Conservation (phyloP, 257 asterid genomes). For the Misopates orontium region DNA sequence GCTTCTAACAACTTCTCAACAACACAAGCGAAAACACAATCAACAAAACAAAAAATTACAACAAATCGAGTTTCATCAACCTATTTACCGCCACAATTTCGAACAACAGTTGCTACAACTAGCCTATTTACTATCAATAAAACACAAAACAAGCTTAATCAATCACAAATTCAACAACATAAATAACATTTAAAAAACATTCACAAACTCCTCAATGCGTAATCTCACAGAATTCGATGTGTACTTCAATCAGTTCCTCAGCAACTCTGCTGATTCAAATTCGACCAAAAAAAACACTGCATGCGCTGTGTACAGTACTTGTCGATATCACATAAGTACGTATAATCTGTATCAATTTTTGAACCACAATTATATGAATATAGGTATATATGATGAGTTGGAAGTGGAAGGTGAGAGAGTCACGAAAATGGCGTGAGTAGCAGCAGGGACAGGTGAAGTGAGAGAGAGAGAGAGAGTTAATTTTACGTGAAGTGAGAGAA, state of each 20-base stretch:
- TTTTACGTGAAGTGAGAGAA: too few relatives aligned
- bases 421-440: conserved; percentile 37
- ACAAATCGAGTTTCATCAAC: too few relatives aligned
- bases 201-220: too few relatives aligned
- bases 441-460: too few relatives aligned
- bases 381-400: not conserved
- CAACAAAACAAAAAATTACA: too few relatives aligned
- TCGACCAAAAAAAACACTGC: conserved; percentile 29
- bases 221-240: not conserved
- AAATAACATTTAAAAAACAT: too few relatives aligned
- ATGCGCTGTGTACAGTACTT: conserved; percentile 12
- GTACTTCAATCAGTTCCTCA: conserved; percentile 22
- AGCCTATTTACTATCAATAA: conserved; percentile 18
- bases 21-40: not conserved
- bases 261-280: conserved; percentile 20
- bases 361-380: too few relatives aligned
- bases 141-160: too few relatives aligned
- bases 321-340: not conserved
- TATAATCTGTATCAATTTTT: not conserved
- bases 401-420: conserved; percentile 43
- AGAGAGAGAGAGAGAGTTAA: not conserved
- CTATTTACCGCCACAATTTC: too few relatives aligned
- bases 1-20: too few relatives aligned
- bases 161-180: too few relatives aligned
- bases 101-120: too few relatives aligned